Conservation (phyloP, 2,329 filamentous ascomycete species). For the Neonectria punicea region DNA sequence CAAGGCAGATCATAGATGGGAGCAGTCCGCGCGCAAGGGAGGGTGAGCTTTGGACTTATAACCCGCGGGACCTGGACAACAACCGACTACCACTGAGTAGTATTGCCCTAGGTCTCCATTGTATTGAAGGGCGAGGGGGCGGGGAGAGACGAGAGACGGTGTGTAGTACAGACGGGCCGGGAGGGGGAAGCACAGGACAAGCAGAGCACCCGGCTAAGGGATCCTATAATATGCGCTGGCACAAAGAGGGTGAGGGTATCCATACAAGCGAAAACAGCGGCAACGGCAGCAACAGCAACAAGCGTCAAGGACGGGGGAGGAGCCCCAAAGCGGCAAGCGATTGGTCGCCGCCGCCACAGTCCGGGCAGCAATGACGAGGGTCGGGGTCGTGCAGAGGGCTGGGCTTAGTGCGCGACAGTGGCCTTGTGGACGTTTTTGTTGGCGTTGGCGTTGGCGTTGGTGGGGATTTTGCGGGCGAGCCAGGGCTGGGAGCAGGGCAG, state of each 20-base stretch:
- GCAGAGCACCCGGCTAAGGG: constrained; percentile 30
- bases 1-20: background rate
- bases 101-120: constrained; percentile 16
- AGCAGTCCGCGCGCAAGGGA: constrained; percentile 18
- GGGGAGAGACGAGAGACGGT: constrained; percentile 24
- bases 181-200: constrained; percentile 37
- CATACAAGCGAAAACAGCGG: constrained; percentile 21
- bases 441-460: constrained; percentile 18
- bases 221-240: constrained; percentile 42
- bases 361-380: constrained; percentile 33
- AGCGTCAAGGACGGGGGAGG: constrained; percentile 16
- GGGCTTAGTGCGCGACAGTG: constrained; percentile 5
- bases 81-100: constrained; percentile 1
- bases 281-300: background rate
- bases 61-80: constrained; percentile 13
- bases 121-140: constrained; percentile 22
- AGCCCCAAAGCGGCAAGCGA: constrained; percentile 20
- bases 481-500: constrained; percentile 21
- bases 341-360: constrained; percentile 11
- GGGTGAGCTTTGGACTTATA: constrained; percentile 25
- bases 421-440: constrained; percentile 31
- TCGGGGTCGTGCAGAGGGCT: constrained; percentile 16
- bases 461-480: constrained; percentile 26
- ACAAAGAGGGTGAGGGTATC: constrained; percentile 34
- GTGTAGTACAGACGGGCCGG: constrained; percentile 33